Base-by-base conservation (phyloP, 2,329 filamentous ascomycete species). In the Ascochyta rabiei region DNA sequence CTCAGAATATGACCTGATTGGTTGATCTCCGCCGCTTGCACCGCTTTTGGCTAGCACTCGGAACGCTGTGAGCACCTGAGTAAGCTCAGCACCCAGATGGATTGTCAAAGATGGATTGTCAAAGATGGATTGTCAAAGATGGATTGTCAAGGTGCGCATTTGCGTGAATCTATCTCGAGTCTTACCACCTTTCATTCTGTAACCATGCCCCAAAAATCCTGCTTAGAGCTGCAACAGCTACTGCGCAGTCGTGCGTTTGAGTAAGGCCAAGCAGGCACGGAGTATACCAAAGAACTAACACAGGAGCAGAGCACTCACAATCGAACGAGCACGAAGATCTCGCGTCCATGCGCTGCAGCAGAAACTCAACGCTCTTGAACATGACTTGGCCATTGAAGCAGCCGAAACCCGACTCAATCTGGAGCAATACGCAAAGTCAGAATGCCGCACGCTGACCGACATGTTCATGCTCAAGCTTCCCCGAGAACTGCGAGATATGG, bases 401-500 rank as follows among this genome's bases (percentile, higher is more conserved):
- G 45, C 46, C 3, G 52, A 50, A 33, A 50, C 52, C 7, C 35
- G 33, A 15, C 30, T 50, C 40, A 43, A 16, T 24, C 43, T 56
- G 1, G 54, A 56, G 16, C 35, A 53, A 26, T 41, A 63, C 16
- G 64, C 62, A 2, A 55, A 51, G 41, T 42, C 61, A 28, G 59
- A 66, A 57, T 66, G 62, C 34, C 35, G 44, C 2, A 26, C 49
- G 2, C 42, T 67, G 5, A 57, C 54, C 4, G 43, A 49, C 12
- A 24, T 35, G 0, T 24, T 67, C 21, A 48, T 57, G 37, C 18
- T 48, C 16, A 59, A 53, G 23, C 50, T 64, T 5, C 61, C 61
- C 1, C 53, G 60, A 9, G 61, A 64, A 30, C 30, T 64, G 2
- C 62, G 63, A 7, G 62, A 66, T n/a, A 66, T 64, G 58, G 56